Conservation (phyloP, 2,329 filamentous ascomycete genomes). For the Colletotrichum sp. region DNA sequence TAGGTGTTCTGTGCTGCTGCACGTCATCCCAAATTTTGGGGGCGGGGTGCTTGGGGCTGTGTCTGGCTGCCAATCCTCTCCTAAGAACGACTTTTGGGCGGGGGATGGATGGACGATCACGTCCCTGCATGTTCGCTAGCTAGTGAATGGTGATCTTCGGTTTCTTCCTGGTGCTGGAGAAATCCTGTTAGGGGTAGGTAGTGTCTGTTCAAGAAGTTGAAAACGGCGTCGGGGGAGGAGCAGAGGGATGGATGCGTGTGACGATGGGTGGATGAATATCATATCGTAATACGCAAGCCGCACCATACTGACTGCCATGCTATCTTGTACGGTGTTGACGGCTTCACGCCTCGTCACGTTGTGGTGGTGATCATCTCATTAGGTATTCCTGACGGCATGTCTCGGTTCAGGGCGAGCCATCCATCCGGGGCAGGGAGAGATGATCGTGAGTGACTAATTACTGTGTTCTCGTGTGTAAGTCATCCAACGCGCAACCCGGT, state of each 20-base stretch:
- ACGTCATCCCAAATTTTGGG: background rate
- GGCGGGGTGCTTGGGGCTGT: background rate
- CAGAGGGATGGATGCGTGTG: background rate
- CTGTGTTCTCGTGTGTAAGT: background rate
- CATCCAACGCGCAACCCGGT: background rate
- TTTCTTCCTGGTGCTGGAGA: background rate
- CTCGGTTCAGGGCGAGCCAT: background rate
- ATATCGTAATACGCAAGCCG: background rate
- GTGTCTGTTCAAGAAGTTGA: background rate
- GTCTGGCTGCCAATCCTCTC: background rate
- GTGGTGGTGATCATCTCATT: background rate
- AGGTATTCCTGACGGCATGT: background rate
- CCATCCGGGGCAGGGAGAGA: background rate
- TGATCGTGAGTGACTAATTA: fast-evolving
- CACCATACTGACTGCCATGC: background rate
- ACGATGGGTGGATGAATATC: background rate
- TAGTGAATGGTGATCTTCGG: background rate
- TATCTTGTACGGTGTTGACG: background rate
- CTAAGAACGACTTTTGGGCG: background rate
- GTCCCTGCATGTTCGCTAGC: background rate
- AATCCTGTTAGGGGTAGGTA: background rate
- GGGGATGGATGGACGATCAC: background rate
- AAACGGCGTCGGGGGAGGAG: background rate
- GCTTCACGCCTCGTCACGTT: background rate
- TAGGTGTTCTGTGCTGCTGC: background rate